Evolutionary conservation across 2,329 filamentous ascomycete species (phyloP), one percentile per base, ranked within the genome.

Genomic region (Drechslera avenae): DNA sequence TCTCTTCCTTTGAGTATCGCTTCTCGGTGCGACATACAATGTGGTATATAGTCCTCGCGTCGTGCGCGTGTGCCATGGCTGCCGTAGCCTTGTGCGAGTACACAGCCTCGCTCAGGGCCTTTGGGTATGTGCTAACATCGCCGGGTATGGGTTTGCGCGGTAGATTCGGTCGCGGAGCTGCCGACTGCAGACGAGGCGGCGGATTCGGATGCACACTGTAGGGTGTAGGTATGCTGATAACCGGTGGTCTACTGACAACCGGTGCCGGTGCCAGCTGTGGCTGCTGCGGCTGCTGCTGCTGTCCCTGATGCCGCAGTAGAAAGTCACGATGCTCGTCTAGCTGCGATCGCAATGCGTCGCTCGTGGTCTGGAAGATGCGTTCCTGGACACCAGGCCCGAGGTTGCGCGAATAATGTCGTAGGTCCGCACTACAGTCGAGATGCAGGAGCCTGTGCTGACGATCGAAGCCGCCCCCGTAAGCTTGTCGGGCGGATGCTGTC

Each of bases 341-440:
- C 21, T 63, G 60, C 26, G 52, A 55, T 30, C 58, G 48, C 35
- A 62, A 50, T 26, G 54, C 56, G n/a, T 63, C 58, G 52, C 56
- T 60, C 26, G 56, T 57, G 6, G 55, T 49, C 35, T 63, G 53
- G 19, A 63, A 63, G 43, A 56, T 52, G 31, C 52, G 50, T 26
- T 59, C 59, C 44, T 62, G 60, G 31, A 62, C 60, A 37, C 60
- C 59, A 17, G 60, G 60, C 14, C 60, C 60, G 37, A 63, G 59
- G 28, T 60, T 53, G 43, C 60, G 59, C 23, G 59, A 59, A 40
- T 62, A 63, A 19, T 52, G 57, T 32, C 35, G 56, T 30, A 63
- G 39, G 49, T 63, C 60, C 26, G 59, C 51, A 39, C 60, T 63
- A 52, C 60, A 63, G 42, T 63, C 60, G 26, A 63, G 57, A 19